phyloP scores from a whole-genome alignment of 2,329 filamentous ascomycete genomes.

The Penicillium expansum region DNA sequence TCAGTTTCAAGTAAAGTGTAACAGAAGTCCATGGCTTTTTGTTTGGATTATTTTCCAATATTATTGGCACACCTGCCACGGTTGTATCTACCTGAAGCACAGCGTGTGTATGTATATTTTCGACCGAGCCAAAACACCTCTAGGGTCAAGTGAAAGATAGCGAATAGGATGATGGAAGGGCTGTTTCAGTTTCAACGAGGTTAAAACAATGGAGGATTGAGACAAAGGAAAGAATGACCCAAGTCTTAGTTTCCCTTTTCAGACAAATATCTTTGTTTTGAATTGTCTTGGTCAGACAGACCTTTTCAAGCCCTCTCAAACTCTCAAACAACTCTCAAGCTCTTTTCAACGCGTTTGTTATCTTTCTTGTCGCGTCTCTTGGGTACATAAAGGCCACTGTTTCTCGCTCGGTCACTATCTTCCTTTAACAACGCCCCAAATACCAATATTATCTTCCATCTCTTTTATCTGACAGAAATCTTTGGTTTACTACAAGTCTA shows the following conservation, averaged over 20 bases:
- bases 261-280: background rate
- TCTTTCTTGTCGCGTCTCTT: background rate
- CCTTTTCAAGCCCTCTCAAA: too few relatives aligned
- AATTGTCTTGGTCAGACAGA: background rate
- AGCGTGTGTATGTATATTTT: background rate
- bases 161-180: background rate
- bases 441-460: background rate
- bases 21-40: too few relatives aligned
- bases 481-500: background rate
- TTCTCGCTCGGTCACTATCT: background rate
- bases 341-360: background rate
- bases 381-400: background rate
- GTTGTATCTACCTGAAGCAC: background rate
- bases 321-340: background rate
- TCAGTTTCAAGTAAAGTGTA: background rate
- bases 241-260: background rate
- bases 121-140: background rate
- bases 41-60: too few relatives aligned
- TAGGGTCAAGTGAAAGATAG: background rate
- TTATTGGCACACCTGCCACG: background rate
- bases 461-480: background rate
- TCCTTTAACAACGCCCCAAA: background rate
- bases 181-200: background rate
- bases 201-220: background rate
- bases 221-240: background rate